Percentiles rank a stretch among this genome's conserved stretches.
Conservation (phyloP, 2,329 filamentous ascomycete species). For the Purpureocillium takamizusanense region DNA sequence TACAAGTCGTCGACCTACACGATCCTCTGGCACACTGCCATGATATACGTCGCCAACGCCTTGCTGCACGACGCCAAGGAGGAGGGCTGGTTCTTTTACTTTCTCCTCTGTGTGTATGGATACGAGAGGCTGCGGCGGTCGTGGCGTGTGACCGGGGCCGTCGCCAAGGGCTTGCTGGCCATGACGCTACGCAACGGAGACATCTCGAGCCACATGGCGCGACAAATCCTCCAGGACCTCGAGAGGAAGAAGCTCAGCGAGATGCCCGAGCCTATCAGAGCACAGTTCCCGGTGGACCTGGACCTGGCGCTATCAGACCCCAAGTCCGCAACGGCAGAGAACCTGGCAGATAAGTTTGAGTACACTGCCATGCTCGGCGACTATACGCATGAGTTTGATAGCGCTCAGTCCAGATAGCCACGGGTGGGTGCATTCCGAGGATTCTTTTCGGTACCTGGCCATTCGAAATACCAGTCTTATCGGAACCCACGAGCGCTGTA, state of each 20-base stretch:
- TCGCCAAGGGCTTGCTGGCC: slow-evolving; percentile 19
- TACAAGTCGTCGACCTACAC: slow-evolving; percentile 21
- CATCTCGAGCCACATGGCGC: slow-evolving; percentile 18
- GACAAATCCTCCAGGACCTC: slow-evolving; percentile 19
- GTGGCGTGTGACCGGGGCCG: slow-evolving; percentile 20
- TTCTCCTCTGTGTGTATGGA: slow-evolving; percentile 24
- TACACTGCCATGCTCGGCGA: slow-evolving; percentile 24
- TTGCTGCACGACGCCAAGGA: slow-evolving; percentile 17
- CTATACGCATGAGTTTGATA: slow-evolving; percentile 14
- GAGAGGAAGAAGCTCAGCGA: slow-evolving; percentile 12
- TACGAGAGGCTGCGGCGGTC: slow-evolving; percentile 21
- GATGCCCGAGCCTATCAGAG: slow-evolving; percentile 17
- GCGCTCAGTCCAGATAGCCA: too few species aligned
- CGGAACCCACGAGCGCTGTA: too few species aligned
- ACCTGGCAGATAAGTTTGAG: slow-evolving; percentile 22
- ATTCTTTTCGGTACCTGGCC: too few species aligned
- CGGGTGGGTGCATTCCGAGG: too few species aligned
- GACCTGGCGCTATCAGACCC: slow-evolving; percentile 24
- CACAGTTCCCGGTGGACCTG: slow-evolving; percentile 27
- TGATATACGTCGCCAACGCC: slow-evolving; percentile 26
- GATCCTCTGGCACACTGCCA: slow-evolving; percentile 26
- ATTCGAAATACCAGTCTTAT: too few species aligned
- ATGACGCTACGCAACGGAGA: slow-evolving; percentile 20
- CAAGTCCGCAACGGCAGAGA: slow-evolving; percentile 21
- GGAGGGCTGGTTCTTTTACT: slow-evolving; percentile 21